Evolutionary conservation across 768 basidiomycete species (phyloP), one percentile per base, ranked within the genome.

Genomic region (Holtermanniella nyarrowii): DNA sequence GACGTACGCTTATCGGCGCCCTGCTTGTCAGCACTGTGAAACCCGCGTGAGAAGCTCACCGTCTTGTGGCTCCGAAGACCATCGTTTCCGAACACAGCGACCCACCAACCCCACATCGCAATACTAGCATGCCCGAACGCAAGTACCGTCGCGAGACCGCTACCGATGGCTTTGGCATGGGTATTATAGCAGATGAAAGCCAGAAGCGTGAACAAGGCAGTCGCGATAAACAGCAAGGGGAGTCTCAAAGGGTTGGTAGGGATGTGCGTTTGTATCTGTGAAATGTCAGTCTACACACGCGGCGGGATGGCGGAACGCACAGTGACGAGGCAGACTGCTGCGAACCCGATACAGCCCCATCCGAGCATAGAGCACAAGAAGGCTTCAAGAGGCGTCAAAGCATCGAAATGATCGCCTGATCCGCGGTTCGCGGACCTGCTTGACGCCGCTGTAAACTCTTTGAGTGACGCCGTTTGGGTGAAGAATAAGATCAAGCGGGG

Each of bases 31-130:
- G 31, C 31, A 16, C 31, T 16, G 31, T 7, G 10, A n/a, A n/a
- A n/a, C 31, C 16, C 31, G 31, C 16, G 10, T 7, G 16, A 7
- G 31, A 7, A 7, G 16, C 31, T 7, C 31, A 37, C 31, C 31
- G 31, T 37, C 31, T 37, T 37, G 31, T 16, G 31, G 16, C 31
- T 37, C 16, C 31, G 7, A 7, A 37, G 16, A 7, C 31, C 31
- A 37, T 37, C 53, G 26, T 49, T 50, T 2, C 70, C 70, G 58
- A 71, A 71, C 7, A 62, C 60, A 10, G 64, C 53, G 1, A 64
- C 62, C 68, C 70, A 69, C 64, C 68, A 71, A 14, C 70, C 70
- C 70, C 70, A 71, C 11, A 65, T 48, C 0, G 61, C 64, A 4
- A 71, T 44, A 4, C 54, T 21, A 1, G 53, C 58, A 53, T 66